Percentiles rank a stretch among this genome's conserved stretches.
Evolutionary conservation across 108 stramenopile species (phyloP).

Genomic region (Thalassiosira profunda): DNA sequence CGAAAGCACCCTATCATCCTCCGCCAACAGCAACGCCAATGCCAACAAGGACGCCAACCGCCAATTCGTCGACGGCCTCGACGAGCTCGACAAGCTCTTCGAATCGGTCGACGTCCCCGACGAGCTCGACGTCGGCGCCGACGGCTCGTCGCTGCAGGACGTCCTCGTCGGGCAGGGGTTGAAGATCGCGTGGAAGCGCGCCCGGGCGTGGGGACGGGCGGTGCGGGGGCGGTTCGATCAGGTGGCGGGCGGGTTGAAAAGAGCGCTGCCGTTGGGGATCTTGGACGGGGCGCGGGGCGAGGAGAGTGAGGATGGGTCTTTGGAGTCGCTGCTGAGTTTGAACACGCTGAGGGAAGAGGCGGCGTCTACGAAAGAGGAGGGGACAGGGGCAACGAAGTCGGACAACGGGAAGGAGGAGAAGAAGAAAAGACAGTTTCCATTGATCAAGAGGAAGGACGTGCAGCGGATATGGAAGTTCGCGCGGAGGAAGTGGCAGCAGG

Average conservation of each 20-base stretch:
- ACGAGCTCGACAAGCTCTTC: conserved; percentile 87
- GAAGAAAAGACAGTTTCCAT: conserved; percentile 8
- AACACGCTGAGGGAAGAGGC: neutral
- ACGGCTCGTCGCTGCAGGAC: conserved; percentile 84
- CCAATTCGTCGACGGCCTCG: conserved; percentile 84
- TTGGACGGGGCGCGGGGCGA: neutral
- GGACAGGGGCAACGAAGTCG: neutral
- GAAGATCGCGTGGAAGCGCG: conserved; percentile 63
- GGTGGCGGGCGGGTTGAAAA: conserved; percentile 14
- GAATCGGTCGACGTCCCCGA: conserved; percentile 83
- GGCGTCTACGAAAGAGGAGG: neutral
- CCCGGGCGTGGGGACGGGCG: conserved; percentile 17
- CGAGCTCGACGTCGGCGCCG: conserved; percentile 86
- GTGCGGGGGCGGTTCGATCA: conserved; percentile 25
- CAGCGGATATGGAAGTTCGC: conserved; percentile 33
- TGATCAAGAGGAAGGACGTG: conserved; percentile 24
- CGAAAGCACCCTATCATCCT: neutral
- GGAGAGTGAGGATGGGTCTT: neutral
- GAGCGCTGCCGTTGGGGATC: conserved; percentile 23
- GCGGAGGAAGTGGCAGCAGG: conserved; percentile 33
- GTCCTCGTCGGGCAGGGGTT: conserved; percentile 70
- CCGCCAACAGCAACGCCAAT: too few relatives aligned
- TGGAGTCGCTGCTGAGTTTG: neutral
- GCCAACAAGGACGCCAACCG: conserved; percentile 53
- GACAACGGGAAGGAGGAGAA: neutral